Evolutionary conservation across 2,329 filamentous ascomycete genomes (phyloP), one percentile per base, ranked within the genome.

Genomic region (Fusarium subtropicale): DNA sequence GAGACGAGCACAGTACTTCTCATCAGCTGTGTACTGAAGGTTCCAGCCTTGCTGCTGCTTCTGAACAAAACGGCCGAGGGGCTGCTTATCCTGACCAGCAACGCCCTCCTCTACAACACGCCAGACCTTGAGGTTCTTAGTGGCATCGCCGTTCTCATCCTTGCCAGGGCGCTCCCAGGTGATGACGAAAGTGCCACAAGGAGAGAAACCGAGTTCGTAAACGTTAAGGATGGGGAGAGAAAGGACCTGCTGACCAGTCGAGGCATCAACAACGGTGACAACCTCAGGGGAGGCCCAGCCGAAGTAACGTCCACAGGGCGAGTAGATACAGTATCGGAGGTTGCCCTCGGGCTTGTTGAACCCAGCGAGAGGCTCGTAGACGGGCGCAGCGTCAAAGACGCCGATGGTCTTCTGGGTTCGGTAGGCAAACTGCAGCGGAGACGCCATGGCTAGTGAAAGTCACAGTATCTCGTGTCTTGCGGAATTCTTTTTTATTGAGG

Each of bases 61-160:
- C 81, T 99, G 96, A 72, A 99, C 96, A 79, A 97, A 99, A 76
- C 90, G 87, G 69, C 94, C 95, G 46, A 97, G 86, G 31, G 94
- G 90, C 75, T 90, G 85, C 81, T 92, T 91, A 72, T 91, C 87
- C 64, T 82, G 82, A 50, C 81, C 88, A 46, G 87, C 87, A 47
- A 88, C 82, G 15, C 85, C 79, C 11, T 92, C 89, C 77, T 95
- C 92, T 57, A 93, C 83, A 36, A 92, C 94, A 78, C 90, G 90
- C 96, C 96, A 99, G 74, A 99, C 91, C 86, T 97, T 98, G 71
- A 99, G 85, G 79, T 99, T 99, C 88, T 97, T 97, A 74, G 89
- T 91, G 46, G 96, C 94, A 80, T 97, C 93, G 60, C 96, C 96
- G 64, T 92, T 91, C 77, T 95, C 95, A 76, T 98, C 95, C 84